These are phyloP conservation scores for Penicillium bovifimosum DNA, from an alignment of 495 filamentous ascomycete genomes.

Conservation along the genomic window DNA sequence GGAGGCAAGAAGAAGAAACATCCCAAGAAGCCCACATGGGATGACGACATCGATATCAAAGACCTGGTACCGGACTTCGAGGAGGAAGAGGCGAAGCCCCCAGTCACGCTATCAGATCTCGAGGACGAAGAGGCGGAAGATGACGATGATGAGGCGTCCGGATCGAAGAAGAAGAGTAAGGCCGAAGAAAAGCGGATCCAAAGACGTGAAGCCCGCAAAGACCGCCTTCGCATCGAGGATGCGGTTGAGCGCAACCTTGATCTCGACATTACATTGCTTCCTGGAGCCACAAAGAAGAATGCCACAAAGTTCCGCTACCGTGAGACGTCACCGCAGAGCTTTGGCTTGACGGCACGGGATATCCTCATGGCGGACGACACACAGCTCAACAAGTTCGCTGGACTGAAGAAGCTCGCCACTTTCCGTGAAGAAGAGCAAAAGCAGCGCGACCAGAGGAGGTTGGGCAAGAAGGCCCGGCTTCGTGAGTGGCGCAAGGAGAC, in stretches of 20 bases:
- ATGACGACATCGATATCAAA: constrained; percentile 93
- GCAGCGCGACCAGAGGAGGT: constrained; percentile 72
- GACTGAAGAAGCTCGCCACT: constrained; percentile 87
- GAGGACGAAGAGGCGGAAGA: constrained; percentile 47
- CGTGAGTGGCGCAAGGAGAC: constrained; percentile 88
- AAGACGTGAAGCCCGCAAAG: constrained; percentile 68
- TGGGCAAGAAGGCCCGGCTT: constrained; percentile 87
- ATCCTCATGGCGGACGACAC: constrained; percentile 87
- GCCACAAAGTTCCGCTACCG: constrained; percentile 74
- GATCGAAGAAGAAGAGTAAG: constrained; percentile 52
- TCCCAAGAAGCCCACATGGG: constrained; percentile 88
- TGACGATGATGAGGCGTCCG: constrained; percentile 45
- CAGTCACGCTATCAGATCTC: constrained; percentile 49
- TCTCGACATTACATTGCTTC: constrained; percentile 56
- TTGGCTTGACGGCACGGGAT: constrained; percentile 82
- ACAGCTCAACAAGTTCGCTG: constrained; percentile 83
- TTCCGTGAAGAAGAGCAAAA: constrained; percentile 89
- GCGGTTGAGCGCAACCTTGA: constrained; percentile 81
- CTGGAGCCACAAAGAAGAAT: constrained; percentile 51
- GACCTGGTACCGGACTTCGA: constrained; percentile 85
- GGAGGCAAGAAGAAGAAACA: constrained; percentile 56
- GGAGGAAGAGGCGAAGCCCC: constrained; percentile 52
- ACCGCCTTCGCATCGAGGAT: constrained; percentile 76
- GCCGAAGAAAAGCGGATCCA: constrained; percentile 61
- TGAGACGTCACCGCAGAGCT: constrained; percentile 83